Evolutionary conservation across 192 early-diverging fungal genomes (phyloP).

Genomic region (Geranomyces variabilis): DNA sequence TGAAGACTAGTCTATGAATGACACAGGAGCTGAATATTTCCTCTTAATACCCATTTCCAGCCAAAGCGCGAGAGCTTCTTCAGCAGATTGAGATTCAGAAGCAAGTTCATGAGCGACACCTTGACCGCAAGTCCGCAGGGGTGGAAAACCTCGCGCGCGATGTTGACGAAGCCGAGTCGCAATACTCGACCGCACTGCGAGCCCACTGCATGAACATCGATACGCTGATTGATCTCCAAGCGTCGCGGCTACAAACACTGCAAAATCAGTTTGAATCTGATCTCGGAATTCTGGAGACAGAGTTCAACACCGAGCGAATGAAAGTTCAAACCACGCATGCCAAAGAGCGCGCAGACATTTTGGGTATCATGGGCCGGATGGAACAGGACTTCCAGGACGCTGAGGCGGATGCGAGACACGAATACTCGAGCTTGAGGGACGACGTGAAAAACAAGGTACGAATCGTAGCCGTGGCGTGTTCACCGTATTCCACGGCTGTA

Average conservation of each 20-base stretch:
- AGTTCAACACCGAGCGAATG: constrained; percentile 60
- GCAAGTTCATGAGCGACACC: constrained; percentile 55
- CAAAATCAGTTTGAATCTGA: constrained; percentile 55
- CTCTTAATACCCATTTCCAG: too few relatives aligned
- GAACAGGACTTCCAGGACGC: constrained; percentile 61
- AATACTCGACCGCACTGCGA: constrained; percentile 55
- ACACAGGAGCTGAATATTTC: too few relatives aligned
- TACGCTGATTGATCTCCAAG: constrained; percentile 58
- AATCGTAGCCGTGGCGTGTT: too few relatives aligned
- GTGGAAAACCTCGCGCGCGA: constrained; percentile 46
- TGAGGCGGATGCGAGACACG: constrained; percentile 66
- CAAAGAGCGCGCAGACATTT: constrained; percentile 55
- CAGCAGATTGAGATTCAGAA: constrained; percentile 47
- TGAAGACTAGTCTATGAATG: too few relatives aligned
- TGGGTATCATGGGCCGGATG: constrained; percentile 59
- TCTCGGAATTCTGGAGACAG: constrained; percentile 49
- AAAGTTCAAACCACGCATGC: constrained; percentile 53
- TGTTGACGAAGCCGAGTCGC: constrained; percentile 58
- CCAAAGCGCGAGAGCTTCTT: constrained; percentile 49
- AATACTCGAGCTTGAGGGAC: constrained; percentile 60
- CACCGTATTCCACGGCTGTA: too few relatives aligned
- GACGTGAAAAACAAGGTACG: constrained; percentile 66
- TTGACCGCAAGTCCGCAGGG: constrained; percentile 52
- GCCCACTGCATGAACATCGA: constrained; percentile 63
- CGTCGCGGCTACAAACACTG: constrained; percentile 47